Conservation (phyloP, 2,329 filamentous ascomycete genomes). For the Microcera coccophila region DNA sequence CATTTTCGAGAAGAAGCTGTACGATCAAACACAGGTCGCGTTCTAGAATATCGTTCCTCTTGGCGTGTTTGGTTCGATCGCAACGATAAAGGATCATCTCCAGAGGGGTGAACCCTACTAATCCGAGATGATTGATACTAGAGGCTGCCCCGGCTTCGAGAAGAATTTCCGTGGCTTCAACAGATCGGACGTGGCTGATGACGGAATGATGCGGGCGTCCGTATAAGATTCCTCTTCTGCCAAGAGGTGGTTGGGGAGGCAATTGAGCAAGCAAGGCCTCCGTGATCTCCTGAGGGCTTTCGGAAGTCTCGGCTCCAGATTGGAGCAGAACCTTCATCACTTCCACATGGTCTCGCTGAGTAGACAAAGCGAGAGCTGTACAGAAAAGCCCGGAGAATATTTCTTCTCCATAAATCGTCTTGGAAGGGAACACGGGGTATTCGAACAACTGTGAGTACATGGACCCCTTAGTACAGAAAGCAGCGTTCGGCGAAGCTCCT, state of each 20-base stretch:
- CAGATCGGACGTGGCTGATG: slow-evolving; percentile 4
- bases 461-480: slow-evolving; percentile 2
- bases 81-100: slow-evolving; percentile 5
- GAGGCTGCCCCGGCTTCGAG: background rate
- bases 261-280: background rate
- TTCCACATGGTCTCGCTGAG: slow-evolving; percentile 3
- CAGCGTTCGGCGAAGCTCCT: slow-evolving; percentile 1
- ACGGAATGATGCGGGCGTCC: background rate
- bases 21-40: slow-evolving; percentile 1
- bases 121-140: slow-evolving; percentile 3
- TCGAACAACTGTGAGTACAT: background rate
- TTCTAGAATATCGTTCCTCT: background rate
- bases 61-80: background rate
- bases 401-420: background rate
- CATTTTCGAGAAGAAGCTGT: slow-evolving; percentile 1
- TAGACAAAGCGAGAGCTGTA: slow-evolving; percentile 4
- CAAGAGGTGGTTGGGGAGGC: background rate
- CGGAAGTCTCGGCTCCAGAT: background rate
- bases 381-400: slow-evolving; percentile 1
- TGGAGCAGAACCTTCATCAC: slow-evolving; percentile 5
- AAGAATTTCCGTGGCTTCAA: slow-evolving; percentile 2
- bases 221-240: background rate
- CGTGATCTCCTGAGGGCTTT: background rate
- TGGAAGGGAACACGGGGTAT: slow-evolving; percentile 2
- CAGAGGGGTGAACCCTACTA: slow-evolving; percentile 1